Percentiles rank a stretch among this genome's conserved stretches.
These are phyloP conservation scores for Fusarium napiforme DNA, from an alignment of 2,329 filamentous ascomycete species.

Conservation along the genomic window DNA sequence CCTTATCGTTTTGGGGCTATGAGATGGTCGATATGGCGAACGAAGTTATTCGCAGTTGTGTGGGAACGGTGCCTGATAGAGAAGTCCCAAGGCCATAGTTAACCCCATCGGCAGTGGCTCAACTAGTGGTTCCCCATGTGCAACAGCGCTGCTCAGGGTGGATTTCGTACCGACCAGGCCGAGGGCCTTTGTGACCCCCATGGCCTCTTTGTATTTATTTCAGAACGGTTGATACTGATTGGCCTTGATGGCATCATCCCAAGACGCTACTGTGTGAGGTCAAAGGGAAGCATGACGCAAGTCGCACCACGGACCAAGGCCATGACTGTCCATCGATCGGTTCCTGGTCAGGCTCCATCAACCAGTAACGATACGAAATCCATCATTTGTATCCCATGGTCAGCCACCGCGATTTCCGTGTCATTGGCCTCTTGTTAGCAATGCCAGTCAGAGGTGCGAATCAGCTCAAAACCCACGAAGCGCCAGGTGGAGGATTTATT, in stretches of 20 bases:
- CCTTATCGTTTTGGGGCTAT: not conserved
- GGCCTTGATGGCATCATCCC: constrained; percentile 5
- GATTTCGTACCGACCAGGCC: constrained; percentile 21
- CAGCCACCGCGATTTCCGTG: constrained; percentile 19
- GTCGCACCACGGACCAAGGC: constrained; percentile 21
- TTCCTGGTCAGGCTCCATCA: constrained; percentile 21
- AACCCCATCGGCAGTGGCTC: constrained; percentile 22
- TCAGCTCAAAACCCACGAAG: constrained; percentile 19
- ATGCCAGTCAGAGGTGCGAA: constrained; percentile 21
- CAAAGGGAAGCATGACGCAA: constrained; percentile 26
- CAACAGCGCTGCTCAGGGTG: constrained; percentile 27
- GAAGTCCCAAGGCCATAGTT: not conserved
- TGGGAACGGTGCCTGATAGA: not conserved
- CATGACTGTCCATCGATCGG: constrained; percentile 12
- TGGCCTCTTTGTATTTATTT: constrained; percentile 8
- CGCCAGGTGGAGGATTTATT: constrained; percentile 10
- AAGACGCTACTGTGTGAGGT: constrained; percentile 24
- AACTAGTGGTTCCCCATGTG: constrained; percentile 19
- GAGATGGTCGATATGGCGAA: not conserved
- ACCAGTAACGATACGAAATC: constrained; percentile 11
- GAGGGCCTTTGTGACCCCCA: constrained; percentile 9
- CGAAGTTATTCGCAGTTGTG: constrained; percentile 8
- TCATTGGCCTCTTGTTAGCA: constrained; percentile 12
- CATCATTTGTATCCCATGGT: constrained; percentile 22
- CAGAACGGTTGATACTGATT: constrained; percentile 11